These are phyloP conservation scores for Millerozyma miso DNA, from an alignment of 805 yeast genomes.

Conservation along the genomic window DNA sequence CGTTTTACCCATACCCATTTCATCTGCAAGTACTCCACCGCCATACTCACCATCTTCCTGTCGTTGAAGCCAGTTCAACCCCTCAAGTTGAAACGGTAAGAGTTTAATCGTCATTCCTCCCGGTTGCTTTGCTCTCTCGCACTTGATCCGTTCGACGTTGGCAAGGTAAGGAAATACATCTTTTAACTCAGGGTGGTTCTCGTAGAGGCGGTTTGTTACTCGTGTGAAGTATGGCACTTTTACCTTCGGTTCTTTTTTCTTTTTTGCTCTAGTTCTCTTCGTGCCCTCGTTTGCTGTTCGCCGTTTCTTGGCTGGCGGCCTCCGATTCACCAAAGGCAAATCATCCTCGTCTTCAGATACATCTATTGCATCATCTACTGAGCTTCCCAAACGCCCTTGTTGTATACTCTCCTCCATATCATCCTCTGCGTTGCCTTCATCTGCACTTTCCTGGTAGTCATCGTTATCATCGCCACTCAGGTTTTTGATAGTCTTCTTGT, in stretches of 20 bases:
- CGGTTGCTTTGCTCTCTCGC: slow-evolving; percentile 69
- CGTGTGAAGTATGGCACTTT: slow-evolving; percentile 67
- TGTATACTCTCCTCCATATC: slow-evolving; percentile 10
- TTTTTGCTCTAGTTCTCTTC: slow-evolving; percentile 9
- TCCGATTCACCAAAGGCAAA: slow-evolving; percentile 20
- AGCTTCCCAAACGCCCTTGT: slow-evolving; percentile 17
- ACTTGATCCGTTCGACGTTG: slow-evolving; percentile 40
- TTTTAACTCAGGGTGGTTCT: slow-evolving; percentile 73
- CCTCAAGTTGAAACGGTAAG: slow-evolving; percentile 91
- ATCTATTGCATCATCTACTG: slow-evolving; percentile 20
- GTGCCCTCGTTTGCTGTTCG: slow-evolving; percentile 10
- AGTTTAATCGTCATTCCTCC: slow-evolving; percentile 66
- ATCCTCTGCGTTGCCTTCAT: slow-evolving; percentile 31
- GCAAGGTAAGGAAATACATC: slow-evolving; percentile 67
- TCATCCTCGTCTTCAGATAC: slow-evolving; percentile 26
- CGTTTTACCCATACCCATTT: slow-evolving; percentile 99
- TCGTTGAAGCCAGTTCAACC: slow-evolving; percentile 78
- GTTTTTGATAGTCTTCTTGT: slow-evolving; percentile 1
- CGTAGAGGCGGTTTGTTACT: slow-evolving; percentile 62
- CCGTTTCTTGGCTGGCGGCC: slow-evolving; percentile 21
- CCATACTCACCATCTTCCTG: slow-evolving; percentile 77
- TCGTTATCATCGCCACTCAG: slow-evolving; percentile 17
- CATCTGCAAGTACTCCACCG: slow-evolving; percentile 96
- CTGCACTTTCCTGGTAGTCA: slow-evolving; percentile 34
- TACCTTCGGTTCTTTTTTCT: slow-evolving; percentile 44